These are phyloP conservation scores for Apiotrichum gamsii DNA, from an alignment of 1,284 basidiomycete genomes.

Conservation along the genomic window DNA sequence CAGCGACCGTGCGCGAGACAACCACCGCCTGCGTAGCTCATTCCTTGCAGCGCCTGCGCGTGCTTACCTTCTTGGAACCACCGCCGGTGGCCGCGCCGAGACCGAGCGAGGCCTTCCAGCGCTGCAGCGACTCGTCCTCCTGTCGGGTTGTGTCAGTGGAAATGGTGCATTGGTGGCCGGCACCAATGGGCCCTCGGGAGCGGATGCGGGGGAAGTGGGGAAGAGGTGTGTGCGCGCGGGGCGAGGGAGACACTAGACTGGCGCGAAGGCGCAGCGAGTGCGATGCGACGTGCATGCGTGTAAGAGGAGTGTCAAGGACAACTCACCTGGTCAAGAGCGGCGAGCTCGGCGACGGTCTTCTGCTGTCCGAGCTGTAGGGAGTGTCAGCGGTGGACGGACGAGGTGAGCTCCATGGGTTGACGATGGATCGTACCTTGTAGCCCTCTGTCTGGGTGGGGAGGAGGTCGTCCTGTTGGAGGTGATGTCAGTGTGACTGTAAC, in stretches of 20 bases:
- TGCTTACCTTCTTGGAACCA: slow-evolving; percentile 41
- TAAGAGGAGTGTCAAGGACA: no score
- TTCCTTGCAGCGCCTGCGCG: no score
- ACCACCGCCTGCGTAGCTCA: no score
- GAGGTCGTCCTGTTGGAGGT: slow-evolving; percentile 45
- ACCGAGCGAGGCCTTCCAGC: slow-evolving; percentile 55
- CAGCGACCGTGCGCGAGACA: neutral
- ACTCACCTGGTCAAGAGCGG: slow-evolving; percentile 45
- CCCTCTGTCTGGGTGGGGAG: slow-evolving; percentile 43
- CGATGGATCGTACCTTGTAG: slow-evolving; percentile 35
- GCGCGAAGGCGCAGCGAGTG: no score
- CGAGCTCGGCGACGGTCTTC: slow-evolving; percentile 53
- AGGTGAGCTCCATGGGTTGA: no score
- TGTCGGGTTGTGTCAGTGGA: slow-evolving; percentile 13
- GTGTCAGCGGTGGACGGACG: neutral
- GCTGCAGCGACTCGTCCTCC: slow-evolving; percentile 54
- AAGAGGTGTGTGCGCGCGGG: no score
- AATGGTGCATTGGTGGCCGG: no score
- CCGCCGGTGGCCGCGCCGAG: slow-evolving; percentile 39
- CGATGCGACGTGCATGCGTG: no score
- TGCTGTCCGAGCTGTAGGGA: slow-evolving; percentile 42
- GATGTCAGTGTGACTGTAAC: no score
- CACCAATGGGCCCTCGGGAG: neutral
- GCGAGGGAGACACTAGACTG: no score
- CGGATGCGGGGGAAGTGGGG: neutral